Evolutionary conservation across 768 basidiomycete species (phyloP), one percentile per base, ranked within the genome.

Genomic region (Pholiota conissans): DNA sequence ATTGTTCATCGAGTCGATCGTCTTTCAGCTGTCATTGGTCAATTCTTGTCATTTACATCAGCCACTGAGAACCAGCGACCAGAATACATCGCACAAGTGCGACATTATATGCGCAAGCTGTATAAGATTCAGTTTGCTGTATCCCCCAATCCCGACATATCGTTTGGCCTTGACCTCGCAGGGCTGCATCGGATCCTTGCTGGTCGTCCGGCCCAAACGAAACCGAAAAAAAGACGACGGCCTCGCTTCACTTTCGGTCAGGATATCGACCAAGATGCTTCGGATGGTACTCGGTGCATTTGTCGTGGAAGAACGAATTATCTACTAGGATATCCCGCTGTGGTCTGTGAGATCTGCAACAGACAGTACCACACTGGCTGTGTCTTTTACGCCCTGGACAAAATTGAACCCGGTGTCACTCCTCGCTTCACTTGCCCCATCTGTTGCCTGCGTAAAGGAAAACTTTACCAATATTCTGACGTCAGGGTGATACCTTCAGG

Each of bases 71-170:
- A 92, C 58, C 91, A 91, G 66, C 83, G 85, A n/a, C 74, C 79
- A 3, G 89, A 90, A 55, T 89, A 87, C 64, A 86, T 93, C 37
- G 82, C 87, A 14, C 91, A 92, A 69, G 90, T 93, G 11, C 84
- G 91, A 29, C 92, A 94, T 69, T 93, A 88, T 69, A 92, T 94
- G 90, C 87, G 91, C 62, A 94, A 94, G 73, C 75, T 93, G 14
- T 93, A 87, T 78, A 89, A 86, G 74, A 90, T 94, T 52, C 91
- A 93, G 71, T 93, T 94, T 66, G 86, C 88, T n/a, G 87, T 94
- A 9, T 89, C 89, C 0, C 89, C 90, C 2, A 89, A 84, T 58
- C 87, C 85, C 1, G 90, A 91, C 48, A 82, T 90, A 1, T 91
- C 90, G 1, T 93, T 86, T 63, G 91, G 91, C 14, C 76, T 94